Percentiles rank a stretch among this genome's conserved stretches.
Evolutionary conservation across 192 early-diverging fungal genomes (phyloP).

Genomic region (Linnemannia zychae): DNA sequence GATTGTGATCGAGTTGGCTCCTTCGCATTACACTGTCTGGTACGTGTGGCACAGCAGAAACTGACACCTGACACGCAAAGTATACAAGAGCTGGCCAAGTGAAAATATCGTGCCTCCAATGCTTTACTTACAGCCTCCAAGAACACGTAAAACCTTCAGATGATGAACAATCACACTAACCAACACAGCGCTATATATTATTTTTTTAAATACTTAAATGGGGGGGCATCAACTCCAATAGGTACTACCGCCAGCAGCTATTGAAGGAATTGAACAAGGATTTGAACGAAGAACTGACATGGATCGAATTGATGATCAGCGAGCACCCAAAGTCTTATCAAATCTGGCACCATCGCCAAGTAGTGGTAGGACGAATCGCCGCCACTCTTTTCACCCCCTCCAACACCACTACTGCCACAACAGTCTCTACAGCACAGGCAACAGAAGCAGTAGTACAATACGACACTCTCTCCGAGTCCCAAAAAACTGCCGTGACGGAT

Average conservation of each 20-base stretch:
- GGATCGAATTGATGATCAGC: constrained; percentile 76
- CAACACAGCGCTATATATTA: neutral
- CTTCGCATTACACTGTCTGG: constrained; percentile 98
- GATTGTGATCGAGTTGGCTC: constrained; percentile 85
- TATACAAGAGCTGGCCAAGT: neutral
- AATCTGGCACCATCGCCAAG: constrained; percentile 93
- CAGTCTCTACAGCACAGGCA: constrained; percentile 2
- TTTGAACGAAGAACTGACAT: constrained; percentile 82
- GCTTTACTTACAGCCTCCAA: too few species aligned
- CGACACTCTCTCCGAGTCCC: constrained; percentile 35
- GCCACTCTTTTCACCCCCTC: constrained; percentile 21
- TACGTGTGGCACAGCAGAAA: constrained; percentile 35
- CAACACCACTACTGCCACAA: neutral
- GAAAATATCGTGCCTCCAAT: neutral
- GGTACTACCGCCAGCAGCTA: constrained; percentile 88
- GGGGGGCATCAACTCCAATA: constrained; percentile 16
- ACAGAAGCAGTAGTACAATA: constrained; percentile 25
- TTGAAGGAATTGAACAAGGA: constrained; percentile 77
- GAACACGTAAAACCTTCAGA: too few species aligned
- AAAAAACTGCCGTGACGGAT: constrained; percentile 48
- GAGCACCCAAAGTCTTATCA: constrained; percentile 96
- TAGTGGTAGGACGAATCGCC: constrained; percentile 67
- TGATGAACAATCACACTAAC: neutral
- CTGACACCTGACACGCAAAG: neutral
- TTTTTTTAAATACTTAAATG: neutral